phyloP scores from a whole-genome alignment of 2,329 filamentous ascomycete genomes.

The Cladosporium velox region DNA sequence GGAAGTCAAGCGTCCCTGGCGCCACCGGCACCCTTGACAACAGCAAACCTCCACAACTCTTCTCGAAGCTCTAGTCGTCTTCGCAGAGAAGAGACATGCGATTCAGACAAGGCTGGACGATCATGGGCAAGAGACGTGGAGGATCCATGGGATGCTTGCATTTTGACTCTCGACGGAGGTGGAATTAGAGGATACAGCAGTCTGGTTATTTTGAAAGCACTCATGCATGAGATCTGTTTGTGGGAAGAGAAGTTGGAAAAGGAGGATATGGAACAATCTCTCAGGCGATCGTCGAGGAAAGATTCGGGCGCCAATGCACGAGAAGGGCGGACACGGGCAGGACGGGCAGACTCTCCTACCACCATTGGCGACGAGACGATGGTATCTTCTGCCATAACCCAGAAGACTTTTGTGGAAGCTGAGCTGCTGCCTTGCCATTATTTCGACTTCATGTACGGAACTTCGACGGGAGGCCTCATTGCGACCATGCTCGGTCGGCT shows the following conservation, averaged over 20 bases:
- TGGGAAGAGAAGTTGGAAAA: slow-evolving; percentile 47
- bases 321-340: slow-evolving; percentile 4
- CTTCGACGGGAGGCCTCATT: slow-evolving; percentile 55
- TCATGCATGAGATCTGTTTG: slow-evolving; percentile 52
- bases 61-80: slow-evolving; percentile 30
- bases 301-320: slow-evolving; percentile 12
- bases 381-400: slow-evolving; percentile 7
- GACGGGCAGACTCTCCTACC: slow-evolving; percentile 1
- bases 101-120: slow-evolving; percentile 44
- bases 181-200: slow-evolving; percentile 55
- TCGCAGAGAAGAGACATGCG: slow-evolving; percentile 33
- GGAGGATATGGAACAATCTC: slow-evolving; percentile 39
- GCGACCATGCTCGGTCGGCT: slow-evolving; percentile 53
- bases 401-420: slow-evolving; percentile 28
- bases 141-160: slow-evolving; percentile 52
- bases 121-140: slow-evolving; percentile 46
- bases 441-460: slow-evolving; percentile 57
- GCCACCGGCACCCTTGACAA: slow-evolving; percentile 20
- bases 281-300: slow-evolving; percentile 7
- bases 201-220: slow-evolving; percentile 49
- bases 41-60: slow-evolving; percentile 11
- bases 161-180: slow-evolving; percentile 52
- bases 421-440: slow-evolving; percentile 54
- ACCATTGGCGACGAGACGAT: slow-evolving; percentile 9
- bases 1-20: slow-evolving; percentile 15